Evolutionary conservation across 805 yeast genomes (phyloP).

Genomic region (Candida saitoana): DNA sequence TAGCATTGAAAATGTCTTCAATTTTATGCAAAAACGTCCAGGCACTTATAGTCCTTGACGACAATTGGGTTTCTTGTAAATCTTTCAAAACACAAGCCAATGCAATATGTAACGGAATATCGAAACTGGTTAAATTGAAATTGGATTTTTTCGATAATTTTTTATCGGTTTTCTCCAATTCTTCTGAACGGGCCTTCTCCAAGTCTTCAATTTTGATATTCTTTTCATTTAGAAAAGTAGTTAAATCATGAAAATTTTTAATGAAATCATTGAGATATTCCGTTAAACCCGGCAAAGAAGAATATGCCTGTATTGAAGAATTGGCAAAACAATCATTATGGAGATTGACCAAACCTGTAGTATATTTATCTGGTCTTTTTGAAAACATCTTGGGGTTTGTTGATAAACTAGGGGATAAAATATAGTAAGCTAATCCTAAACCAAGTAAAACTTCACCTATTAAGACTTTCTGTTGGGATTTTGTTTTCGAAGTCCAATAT

Average conservation of each 20-base stretch:
- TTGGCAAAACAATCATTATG: constrained; percentile 93
- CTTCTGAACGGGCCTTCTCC: constrained; percentile 9
- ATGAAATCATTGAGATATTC: constrained; percentile 48
- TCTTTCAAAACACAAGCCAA: constrained; percentile 48
- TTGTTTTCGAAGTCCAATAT: constrained; percentile 9
- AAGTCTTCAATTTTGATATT: constrained; percentile 15
- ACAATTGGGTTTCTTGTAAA: constrained; percentile 59
- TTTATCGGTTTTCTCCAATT: constrained; percentile 4
- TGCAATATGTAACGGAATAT: constrained; percentile 53
- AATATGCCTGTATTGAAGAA: constrained; percentile 76
- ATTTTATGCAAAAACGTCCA: constrained; percentile 75
- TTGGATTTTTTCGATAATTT: constrained; percentile 13
- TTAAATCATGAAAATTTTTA: constrained; percentile 20
- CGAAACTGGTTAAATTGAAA: constrained; percentile 21
- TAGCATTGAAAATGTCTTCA: constrained; percentile 68
- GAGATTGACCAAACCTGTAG: constrained; percentile 79
- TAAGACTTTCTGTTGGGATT: constrained; percentile 10
- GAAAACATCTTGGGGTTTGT: constrained; percentile 31
- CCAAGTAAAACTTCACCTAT: constrained; percentile 9
- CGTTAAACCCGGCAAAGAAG: constrained; percentile 56
- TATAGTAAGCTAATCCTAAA: constrained; percentile 13
- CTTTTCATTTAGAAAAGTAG: constrained; percentile 15
- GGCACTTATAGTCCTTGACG: constrained; percentile 58
- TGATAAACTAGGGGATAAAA: constrained; percentile 11
- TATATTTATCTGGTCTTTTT: constrained; percentile 63